Evolutionary conservation across 2,329 filamentous ascomycete genomes (phyloP).

Genomic region (Diaporthe nobilis): DNA sequence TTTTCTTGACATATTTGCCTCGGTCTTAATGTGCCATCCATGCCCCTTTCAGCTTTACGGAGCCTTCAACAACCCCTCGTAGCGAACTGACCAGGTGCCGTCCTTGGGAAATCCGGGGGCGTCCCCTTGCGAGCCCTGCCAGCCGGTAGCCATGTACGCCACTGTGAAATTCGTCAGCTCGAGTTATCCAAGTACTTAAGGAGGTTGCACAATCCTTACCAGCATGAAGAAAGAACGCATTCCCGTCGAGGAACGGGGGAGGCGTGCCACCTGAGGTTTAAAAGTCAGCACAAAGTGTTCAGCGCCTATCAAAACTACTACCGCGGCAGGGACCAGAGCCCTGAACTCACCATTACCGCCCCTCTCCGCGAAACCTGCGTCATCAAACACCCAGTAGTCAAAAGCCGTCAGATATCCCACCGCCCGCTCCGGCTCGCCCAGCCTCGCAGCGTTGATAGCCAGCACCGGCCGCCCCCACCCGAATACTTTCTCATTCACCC

Average conservation of each 20-base stretch:
- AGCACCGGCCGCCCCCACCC: constrained; percentile 64
- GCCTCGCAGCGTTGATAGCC: constrained; percentile 60
- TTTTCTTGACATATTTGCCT: neutral
- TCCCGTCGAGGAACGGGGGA: constrained; percentile 4
- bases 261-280: neutral
- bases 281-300: neutral
- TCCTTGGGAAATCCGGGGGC: constrained; percentile 11
- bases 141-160: constrained; percentile 5
- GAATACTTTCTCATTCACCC: constrained; percentile 56
- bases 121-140: constrained; percentile 14
- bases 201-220: accelerated
- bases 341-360: neutral
- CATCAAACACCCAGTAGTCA: constrained; percentile 58
- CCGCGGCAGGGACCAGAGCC: too few species aligned
- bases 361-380: constrained; percentile 49
- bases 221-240: constrained; percentile 21
- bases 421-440: constrained; percentile 58
- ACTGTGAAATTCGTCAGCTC: neutral
- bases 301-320: too few species aligned
- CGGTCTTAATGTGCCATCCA: neutral
- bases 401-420: constrained; percentile 58
- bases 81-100: neutral
- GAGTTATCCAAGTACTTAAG: too few species aligned
- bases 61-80: constrained; percentile 2
- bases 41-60: neutral